Evolutionary conservation across 352 stramenopile genomes (phyloP), one percentile per base, ranked within the genome.

Genomic region (Phytophthora crassamura): DNA sequence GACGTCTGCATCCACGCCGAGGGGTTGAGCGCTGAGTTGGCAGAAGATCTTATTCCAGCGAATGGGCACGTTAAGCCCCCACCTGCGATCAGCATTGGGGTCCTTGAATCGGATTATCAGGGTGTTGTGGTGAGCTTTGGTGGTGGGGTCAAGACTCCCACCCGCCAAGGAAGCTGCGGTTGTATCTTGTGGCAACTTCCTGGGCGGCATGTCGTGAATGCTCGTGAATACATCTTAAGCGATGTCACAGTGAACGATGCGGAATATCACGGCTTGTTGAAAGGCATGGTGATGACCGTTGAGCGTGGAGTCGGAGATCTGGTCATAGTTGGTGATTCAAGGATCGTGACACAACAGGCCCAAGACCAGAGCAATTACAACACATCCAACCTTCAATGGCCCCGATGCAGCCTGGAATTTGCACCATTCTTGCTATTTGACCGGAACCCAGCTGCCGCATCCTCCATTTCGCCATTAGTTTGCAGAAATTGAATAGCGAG

Each of bases 181-280:
- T 63, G 55, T 42, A 15, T 63, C 4, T 25, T 49, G 11, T 63
- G 55, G 55, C 0, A 62, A 10, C 20, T 54, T 0, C 42, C 54
- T 18, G 54, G 35, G 15, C 53, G 54, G 42, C 7, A 28, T 10
- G 15, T 62, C 14, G 5, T 41, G 7, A 15, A 22, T 16, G 55
- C 43, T 4, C 43, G 16, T 8, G 43, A 43, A 12, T 55, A 40
- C 15, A 7, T 18, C 5, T 8, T 63, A 22, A 20, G 42, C 4
- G 43, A 63, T 41, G 55, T 63, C 8, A 63, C 55, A 2, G 55
- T 63, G 8, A 63, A 55, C 15, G 55, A 63, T 12, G 35, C 55
- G 2, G 55, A 63, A 15, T 49, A 54, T 41, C 28, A 41, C n/a
- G 55, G 54, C 18, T 8, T 59, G 25, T 18, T 35, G 5, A 50